Base-by-base conservation (phyloP, 768 basidiomycete species). In the Pilatotrama ljubarskyi region DNA sequence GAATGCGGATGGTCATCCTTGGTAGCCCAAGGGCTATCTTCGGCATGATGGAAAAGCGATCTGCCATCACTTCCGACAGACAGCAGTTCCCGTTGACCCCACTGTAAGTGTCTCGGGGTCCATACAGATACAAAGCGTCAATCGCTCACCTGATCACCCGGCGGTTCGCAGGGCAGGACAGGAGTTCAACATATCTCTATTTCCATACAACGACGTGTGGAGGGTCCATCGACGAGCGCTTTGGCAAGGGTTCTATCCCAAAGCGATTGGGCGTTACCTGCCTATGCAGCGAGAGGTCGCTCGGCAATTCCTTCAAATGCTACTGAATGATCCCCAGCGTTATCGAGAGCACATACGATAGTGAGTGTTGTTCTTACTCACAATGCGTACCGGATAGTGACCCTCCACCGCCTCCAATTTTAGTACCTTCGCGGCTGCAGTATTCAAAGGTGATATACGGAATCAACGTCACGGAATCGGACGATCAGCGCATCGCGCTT, bases 31-130 rank as follows among this genome's bases (percentile, higher is more conserved):
- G 32, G 17, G 42, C 36, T 5, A 48, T 56, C 6, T 10, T 48
- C n/a, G 55, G 48, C 11, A 36, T 56, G 11, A 20, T 56, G 24
- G 55, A 56, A 25, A 56, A 56, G 36, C 55, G 46, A 22, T 56
- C 55, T 8, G 32, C 55, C 1, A 24, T 37, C 9, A 48, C 35
- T 13, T 56, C 55, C 14, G 42, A 44, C 18, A 17, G 55, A 17
- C 18, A 25, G 26, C 29, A 47, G 14, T 14, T 32, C 20, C 35
- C 44, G 8, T 17, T 56, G 20, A 48, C 29, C 25, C 36, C 42
- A 5, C 37, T 56, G 55, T 56, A 26, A 48, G 55, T 48, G 13
- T 9, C 3, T 43, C 42, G 13, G 20, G 8, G 13, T 20, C 20
- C 7, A 43, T 22, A 1, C 3, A 10, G 9, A 3, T 4, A n/a